Evolutionary conservation across 768 basidiomycete species (phyloP), one percentile per base, ranked within the genome.

Genomic region (Russula sp.): DNA sequence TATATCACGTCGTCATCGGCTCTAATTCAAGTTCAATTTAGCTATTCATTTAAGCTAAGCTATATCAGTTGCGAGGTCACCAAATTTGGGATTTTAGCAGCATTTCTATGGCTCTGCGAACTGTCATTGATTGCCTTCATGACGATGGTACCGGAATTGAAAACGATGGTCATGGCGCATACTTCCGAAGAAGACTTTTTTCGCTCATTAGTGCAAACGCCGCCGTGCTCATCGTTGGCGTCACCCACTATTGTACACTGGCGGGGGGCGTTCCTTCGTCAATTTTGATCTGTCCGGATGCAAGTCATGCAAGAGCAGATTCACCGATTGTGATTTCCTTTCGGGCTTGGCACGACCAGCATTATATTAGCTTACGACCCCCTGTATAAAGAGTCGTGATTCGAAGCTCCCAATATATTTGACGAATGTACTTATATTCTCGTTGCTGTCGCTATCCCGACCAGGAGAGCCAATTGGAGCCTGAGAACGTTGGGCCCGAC

Each of bases 1-100:
- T 30, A 30, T 30, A 5, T 30, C 11, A 28, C 59, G 26, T 52
- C n/a, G 28, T 53, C 18, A 30, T 53, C 16, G 50, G n/a, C 5
- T 28, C 59, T 28, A 42, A 42, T 44, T 60, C 50, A 60, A 52
- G 40, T 53, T 51, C 4, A 30, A 52, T 16, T 28, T 26, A 3
- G n/a, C 11, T 5, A 11, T 61, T 10, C 36, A 40, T 20, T 51
- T 40, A n/a, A 38, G 50, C 24, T 44, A 5, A 30, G 2, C 10
- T 10, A 1, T 3, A 34, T 34, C 10, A 34, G 10, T 34, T 2
- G 32, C 10, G 32, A 34, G 28, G 28, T 30, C 28, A 30, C 2
- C 5, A 30, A 34, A 10, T 5, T 34, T 10, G 32, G 10, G 8
- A 5, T 30, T 30, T 30, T 24, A 26, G 14, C 26, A 42, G 26